These are phyloP conservation scores for Willaertia magna DNA, from an alignment of 208 protist genomes.

Conservation along the genomic window DNA sequence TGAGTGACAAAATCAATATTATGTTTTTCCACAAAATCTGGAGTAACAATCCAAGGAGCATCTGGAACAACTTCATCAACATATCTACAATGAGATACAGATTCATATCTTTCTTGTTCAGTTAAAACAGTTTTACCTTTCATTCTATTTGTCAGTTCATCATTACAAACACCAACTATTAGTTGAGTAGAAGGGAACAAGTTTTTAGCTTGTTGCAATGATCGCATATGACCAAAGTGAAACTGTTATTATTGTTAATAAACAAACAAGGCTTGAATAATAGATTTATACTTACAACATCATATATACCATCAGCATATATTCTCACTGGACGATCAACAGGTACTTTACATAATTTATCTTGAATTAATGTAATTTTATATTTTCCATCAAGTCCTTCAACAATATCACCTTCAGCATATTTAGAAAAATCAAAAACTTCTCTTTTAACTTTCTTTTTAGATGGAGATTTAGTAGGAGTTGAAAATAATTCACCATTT, in stretches of 20 bases:
- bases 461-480: background rate
- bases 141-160: conserved; percentile 22
- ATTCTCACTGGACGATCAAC: background rate
- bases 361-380: background rate
- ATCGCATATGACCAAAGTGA: conserved; percentile 4
- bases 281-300: too few relatives aligned
- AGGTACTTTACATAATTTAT: background rate
- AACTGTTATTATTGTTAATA: too few relatives aligned
- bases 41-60: conserved; percentile 32
- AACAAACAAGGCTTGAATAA: too few relatives aligned
- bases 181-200: background rate
- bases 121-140: conserved; percentile 33
- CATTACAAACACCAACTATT: conserved; percentile 21
- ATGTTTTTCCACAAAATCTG: conserved; percentile 27
- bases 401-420: background rate
- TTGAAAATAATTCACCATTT: too few relatives aligned
- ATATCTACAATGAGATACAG: conserved; percentile 23
- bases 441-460: background rate
- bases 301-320: conserved; percentile 12
- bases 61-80: conserved; percentile 31
- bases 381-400: background rate
- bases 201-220: conserved; percentile 8
- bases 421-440: background rate
- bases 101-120: conserved; percentile 19
- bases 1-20: conserved; percentile 36